phyloP scores from a whole-genome alignment of 352 stramenopile species.

The Globisporangium orthogonon region DNA sequence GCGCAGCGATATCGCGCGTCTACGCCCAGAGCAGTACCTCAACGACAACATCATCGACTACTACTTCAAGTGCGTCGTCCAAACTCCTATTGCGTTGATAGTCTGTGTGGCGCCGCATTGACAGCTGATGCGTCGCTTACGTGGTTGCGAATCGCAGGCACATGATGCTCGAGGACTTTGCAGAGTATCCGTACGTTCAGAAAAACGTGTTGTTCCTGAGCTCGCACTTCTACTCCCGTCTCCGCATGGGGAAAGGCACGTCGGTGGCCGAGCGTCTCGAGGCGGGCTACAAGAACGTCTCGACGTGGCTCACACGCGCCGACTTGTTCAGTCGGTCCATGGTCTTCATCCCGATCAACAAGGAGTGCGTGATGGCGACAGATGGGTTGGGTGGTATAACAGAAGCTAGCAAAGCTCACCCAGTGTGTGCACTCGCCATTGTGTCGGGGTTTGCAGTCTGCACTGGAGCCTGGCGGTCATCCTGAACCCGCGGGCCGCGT shows the following conservation, averaged over 20 bases:
- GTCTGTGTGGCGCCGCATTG: neutral
- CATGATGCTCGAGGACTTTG: constrained; percentile 49
- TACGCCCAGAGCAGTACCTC: constrained; percentile 76
- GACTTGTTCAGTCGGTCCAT: constrained; percentile 69
- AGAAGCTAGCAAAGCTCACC: too few relatives aligned
- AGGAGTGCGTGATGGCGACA: constrained; percentile 41
- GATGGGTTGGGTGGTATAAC: too few relatives aligned
- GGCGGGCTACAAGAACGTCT: constrained; percentile 72
- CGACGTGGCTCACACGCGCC: constrained; percentile 56
- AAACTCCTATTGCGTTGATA: neutral
- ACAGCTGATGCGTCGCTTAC: neutral
- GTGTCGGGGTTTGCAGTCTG: constrained; percentile 26
- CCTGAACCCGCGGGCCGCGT: constrained; percentile 51
- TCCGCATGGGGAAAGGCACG: constrained; percentile 39
- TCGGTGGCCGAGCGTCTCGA: constrained; percentile 27
- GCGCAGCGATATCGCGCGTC: constrained; percentile 38
- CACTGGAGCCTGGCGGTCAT: constrained; percentile 84
- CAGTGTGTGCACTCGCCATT: neutral
- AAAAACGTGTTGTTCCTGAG: constrained; percentile 71
- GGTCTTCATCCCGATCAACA: constrained; percentile 87
- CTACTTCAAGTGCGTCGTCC: constrained; percentile 76
- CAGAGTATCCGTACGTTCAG: constrained; percentile 33
- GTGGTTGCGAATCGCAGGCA: constrained; percentile 21
- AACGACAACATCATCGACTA: constrained; percentile 93
- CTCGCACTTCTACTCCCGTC: constrained; percentile 72